Percentiles rank a stretch among this genome's conserved stretches.
These are phyloP conservation scores for Serpula lacrymans DNA, from an alignment of 768 basidiomycete genomes.

Conservation along the genomic window DNA sequence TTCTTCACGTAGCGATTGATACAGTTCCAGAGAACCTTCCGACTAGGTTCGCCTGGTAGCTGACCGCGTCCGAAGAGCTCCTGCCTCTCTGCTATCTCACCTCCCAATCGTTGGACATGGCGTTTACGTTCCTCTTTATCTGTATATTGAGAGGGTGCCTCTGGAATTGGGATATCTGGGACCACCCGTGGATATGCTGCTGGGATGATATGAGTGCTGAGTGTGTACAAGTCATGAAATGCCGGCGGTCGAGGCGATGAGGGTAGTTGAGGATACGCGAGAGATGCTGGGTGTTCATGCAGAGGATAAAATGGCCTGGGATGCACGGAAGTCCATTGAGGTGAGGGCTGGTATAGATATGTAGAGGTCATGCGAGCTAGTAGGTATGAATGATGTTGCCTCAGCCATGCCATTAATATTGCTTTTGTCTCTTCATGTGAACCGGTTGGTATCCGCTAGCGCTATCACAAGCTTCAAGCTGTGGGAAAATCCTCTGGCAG, in stretches of 20 bases:
- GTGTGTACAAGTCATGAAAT: constrained; percentile 17
- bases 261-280: constrained; percentile 16
- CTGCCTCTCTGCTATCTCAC: constrained; percentile 17
- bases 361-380: too few species aligned
- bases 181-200: constrained; percentile 23
- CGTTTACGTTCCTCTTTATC: constrained; percentile 9
- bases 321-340: constrained; percentile 15
- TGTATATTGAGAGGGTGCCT: constrained; percentile 13
- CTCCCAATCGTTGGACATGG: constrained; percentile 9
- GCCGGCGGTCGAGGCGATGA: constrained; percentile 12
- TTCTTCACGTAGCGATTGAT: constrained; percentile 63
- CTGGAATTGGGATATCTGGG: constrained; percentile 19
- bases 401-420: too few species aligned
- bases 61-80: constrained; percentile 11
- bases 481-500: too few species aligned
- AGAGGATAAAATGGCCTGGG: constrained; percentile 20
- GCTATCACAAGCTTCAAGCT: too few species aligned
- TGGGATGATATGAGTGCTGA: constrained; percentile 28
- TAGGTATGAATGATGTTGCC: too few species aligned
- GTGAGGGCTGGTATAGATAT: constrained; percentile 15
- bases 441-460: too few species aligned
- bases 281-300: constrained; percentile 8
- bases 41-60: constrained; percentile 13
- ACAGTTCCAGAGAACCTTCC: constrained; percentile 59
- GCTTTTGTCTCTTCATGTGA: too few species aligned